A percentile compares a stretch with the other conserved stretches of the same genome.
These are phyloP conservation scores for Prunus persica DNA, from an alignment of 306 rosid genomes.

Conservation along the genomic window DNA sequence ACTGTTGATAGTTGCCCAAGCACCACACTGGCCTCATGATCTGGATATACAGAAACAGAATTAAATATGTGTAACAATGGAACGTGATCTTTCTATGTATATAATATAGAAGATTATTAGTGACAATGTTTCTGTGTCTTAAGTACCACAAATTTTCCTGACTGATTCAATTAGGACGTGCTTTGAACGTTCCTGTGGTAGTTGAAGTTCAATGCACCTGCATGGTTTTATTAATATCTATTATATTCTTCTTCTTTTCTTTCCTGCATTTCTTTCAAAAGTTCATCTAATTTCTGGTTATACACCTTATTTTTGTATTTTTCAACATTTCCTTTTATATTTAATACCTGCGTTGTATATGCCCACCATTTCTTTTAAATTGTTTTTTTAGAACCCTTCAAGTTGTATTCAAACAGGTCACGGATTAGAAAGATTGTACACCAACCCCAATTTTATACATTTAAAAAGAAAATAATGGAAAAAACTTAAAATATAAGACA, in stretches of 20 bases:
- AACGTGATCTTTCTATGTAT: neutral
- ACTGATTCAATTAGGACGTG: neutral
- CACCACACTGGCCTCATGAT: slow-evolving; percentile 67
- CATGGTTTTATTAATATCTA: neutral
- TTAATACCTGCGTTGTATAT: neutral
- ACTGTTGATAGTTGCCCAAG: slow-evolving; percentile 59
- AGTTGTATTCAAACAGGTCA: too few relatives aligned
- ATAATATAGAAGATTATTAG: neutral
- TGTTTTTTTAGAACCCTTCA: too few relatives aligned
- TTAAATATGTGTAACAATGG: neutral
- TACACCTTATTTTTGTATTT: neutral
- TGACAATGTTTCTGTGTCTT: neutral
- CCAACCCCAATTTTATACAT: too few relatives aligned
- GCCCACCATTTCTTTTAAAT: too few relatives aligned
- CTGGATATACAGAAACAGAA: neutral
- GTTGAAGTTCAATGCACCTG: neutral
- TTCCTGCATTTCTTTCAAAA: neutral
- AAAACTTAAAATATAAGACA: too few relatives aligned
- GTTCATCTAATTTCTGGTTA: too few relatives aligned
- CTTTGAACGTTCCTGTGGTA: neutral
- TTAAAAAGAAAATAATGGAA: neutral
- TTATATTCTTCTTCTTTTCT: neutral
- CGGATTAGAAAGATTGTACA: too few relatives aligned
- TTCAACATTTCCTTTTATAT: neutral
- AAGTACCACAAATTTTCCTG: neutral